phyloP scores from a whole-genome alignment of 371 early-diverging fungal genomes.

The Haplosporangium sp. region DNA sequence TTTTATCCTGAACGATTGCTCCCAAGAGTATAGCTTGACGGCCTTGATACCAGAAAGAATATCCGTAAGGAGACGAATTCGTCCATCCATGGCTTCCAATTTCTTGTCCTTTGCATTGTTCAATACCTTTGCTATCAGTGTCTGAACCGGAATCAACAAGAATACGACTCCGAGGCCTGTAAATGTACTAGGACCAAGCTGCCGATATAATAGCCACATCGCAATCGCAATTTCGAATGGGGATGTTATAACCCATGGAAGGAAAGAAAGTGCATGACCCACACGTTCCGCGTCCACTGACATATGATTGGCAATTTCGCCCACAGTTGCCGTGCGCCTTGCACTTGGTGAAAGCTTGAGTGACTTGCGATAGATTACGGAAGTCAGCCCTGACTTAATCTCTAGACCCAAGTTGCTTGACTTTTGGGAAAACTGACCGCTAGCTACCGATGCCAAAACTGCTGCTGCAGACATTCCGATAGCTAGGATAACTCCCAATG shows the following conservation, averaged over 20 bases:
- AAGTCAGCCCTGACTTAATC: constrained; percentile 81
- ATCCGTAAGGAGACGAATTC: constrained; percentile 66
- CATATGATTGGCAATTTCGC: constrained; percentile 90
- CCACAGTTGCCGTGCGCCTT: constrained; percentile 80
- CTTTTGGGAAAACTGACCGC: constrained; percentile 16
- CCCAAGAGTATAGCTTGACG: constrained; percentile 69
- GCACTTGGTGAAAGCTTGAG: constrained; percentile 83
- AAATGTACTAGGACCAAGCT: constrained; percentile 28
- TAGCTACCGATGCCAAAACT: constrained; percentile 5
- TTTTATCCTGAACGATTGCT: constrained; percentile 51
- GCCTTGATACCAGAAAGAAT: constrained; percentile 60
- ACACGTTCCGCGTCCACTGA: constrained; percentile 45
- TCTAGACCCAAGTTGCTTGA: constrained; percentile 24
- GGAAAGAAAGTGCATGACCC: constrained; percentile 1
- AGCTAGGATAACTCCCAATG: constrained; percentile 25
- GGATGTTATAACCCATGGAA: constrained; percentile 12
- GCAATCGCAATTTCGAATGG: constrained; percentile 32
- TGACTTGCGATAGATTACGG: constrained; percentile 91
- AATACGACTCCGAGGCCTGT: constrained; percentile 31
- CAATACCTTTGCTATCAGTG: constrained; percentile 14
- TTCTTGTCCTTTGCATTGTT: constrained; percentile 36
- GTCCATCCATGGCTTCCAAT: constrained; percentile 64
- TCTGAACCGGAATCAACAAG: constrained; percentile 27
- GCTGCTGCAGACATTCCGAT: constrained; percentile 23
- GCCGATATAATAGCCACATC: constrained; percentile 29